Base-by-base conservation (phyloP, 129 eudicot genomes). In the Artemisia annua region DNA sequence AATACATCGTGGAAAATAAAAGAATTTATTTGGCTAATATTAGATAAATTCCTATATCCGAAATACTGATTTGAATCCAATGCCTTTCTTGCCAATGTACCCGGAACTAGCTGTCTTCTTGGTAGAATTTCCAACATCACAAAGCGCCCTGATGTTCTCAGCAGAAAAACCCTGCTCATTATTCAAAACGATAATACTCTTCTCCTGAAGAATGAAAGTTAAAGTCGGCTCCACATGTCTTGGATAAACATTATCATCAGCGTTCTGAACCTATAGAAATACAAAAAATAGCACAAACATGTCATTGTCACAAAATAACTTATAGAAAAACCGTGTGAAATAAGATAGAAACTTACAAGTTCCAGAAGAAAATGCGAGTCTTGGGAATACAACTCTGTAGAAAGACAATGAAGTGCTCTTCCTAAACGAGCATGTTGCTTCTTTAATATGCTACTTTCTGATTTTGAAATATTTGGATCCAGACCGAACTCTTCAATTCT, bases 361-460 rank as follows among this genome's bases (percentile, higher is more conserved):
- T 94, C 98, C 17, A 94, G 81, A 55, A 94, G 90, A 82, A 94
- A 94, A 78, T 94, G 98, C 2, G 98, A 94, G 74, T 94, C 98
- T 76, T 94, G 92, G 10, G 98, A 90, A 75, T 94, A 94, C 73
- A 94, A 79, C 72, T 94, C 98, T 35, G 88, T 91, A 16, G 98
- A 94, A 75, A 94, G 98, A 74, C 98, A 90, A 83, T 87, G 92
- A 66, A 94, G 96, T 69, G 98, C 98, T 85, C 98, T 86, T 75
- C 98, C 98, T 71, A 94, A 78, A 22, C 98, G 92, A 80, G 98
- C 92, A 74, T 94, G 97, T 75, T 94, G 98, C 87, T 90, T 94
- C 83, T 84, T 79, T 73, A 94, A 83, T 73, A 94, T 72, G 77
- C 74, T 81, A 78, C 75, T 83, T 62, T 88, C 97, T 9, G 49